phyloP scores from a whole-genome alignment of 192 early-diverging fungal genomes.

The Coemansia sp. region DNA sequence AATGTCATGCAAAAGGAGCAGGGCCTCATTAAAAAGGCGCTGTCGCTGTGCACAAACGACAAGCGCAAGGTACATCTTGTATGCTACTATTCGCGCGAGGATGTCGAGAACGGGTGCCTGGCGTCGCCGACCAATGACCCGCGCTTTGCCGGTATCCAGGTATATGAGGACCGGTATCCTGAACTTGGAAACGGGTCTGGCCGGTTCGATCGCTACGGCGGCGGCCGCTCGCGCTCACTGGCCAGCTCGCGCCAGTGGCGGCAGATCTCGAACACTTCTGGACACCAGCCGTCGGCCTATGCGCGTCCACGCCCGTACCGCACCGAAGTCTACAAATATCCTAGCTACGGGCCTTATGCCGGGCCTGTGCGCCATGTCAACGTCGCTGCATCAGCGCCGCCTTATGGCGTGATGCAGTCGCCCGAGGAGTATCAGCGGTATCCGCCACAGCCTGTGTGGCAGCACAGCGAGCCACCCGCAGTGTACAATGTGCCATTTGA shows the following conservation, averaged over 20 bases:
- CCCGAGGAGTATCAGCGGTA: background rate
- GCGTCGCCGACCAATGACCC: conserved; percentile 67
- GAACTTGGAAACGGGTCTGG: conserved; percentile 57
- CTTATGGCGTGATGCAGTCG: background rate
- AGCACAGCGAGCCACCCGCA: conserved; percentile 38
- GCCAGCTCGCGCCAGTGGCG: conserved; percentile 19
- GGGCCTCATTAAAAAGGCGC: conserved; percentile 84
- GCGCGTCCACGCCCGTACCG: conserved; percentile 27
- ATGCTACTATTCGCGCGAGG: conserved; percentile 83
- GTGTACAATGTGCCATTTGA: conserved; percentile 5
- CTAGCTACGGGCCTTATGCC: conserved; percentile 44
- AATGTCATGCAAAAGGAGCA: conserved; percentile 64
- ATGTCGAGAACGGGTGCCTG: conserved; percentile 64
- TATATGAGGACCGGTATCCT: conserved; percentile 79
- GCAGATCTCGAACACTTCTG: background rate
- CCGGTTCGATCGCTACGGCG: conserved; percentile 37
- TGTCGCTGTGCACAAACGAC: conserved; percentile 77
- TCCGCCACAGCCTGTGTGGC: conserved; percentile 28
- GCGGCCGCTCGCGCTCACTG: conserved; percentile 21
- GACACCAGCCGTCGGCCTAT: conserved; percentile 12
- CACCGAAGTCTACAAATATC: conserved; percentile 37
- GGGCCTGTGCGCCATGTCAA: conserved; percentile 40
- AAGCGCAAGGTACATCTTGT: conserved; percentile 86
- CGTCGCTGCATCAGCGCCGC: conserved; percentile 10
- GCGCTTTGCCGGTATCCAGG: conserved; percentile 60